A percentile compares a stretch with the other conserved stretches of the same genome.
phyloP scores from a whole-genome alignment of 1,284 basidiomycete genomes.

The Heterobasidion irregulare region DNA sequence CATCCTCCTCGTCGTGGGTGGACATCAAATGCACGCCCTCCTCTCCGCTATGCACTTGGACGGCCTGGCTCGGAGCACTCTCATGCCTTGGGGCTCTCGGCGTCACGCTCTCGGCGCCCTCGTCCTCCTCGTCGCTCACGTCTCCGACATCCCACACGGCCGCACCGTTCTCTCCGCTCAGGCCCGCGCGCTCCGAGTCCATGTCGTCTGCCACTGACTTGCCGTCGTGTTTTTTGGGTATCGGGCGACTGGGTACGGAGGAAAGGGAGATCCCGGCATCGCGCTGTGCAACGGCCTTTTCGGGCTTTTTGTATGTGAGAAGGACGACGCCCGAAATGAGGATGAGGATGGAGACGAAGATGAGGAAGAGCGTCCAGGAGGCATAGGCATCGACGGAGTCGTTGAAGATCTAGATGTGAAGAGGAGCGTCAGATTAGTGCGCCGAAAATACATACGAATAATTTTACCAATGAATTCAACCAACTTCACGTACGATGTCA shows the following conservation, averaged over 20 bases:
- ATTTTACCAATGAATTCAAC: constrained; percentile 50
- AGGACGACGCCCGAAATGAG: constrained; percentile 84
- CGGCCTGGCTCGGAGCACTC: background rate
- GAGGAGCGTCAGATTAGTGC: constrained; percentile 14
- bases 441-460: constrained; percentile 20
- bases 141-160: constrained; percentile 14
- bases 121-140: constrained; percentile 13
- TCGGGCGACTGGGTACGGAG: constrained; percentile 5
- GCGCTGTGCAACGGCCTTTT: constrained; percentile 21
- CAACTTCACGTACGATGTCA: constrained; percentile 30
- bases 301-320: constrained; percentile 79
- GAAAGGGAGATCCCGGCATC: constrained; percentile 9
- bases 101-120: constrained; percentile 1
- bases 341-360: constrained; percentile 77
- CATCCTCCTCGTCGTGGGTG: constrained; percentile 6
- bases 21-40: constrained; percentile 11
- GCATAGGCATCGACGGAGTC: constrained; percentile 77
- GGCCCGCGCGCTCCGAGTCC: background rate
- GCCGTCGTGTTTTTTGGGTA: constrained; percentile 4
- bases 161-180: background rate
- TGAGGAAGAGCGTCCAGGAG: constrained; percentile 80
- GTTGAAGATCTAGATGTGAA: constrained; percentile 52
- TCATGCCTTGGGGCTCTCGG: background rate
- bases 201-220: constrained; percentile 6
- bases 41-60: constrained; percentile 6